Evolutionary conservation across 1,139 yeast genomes (phyloP).

Genomic region (Hyphopichia burtonii): DNA sequence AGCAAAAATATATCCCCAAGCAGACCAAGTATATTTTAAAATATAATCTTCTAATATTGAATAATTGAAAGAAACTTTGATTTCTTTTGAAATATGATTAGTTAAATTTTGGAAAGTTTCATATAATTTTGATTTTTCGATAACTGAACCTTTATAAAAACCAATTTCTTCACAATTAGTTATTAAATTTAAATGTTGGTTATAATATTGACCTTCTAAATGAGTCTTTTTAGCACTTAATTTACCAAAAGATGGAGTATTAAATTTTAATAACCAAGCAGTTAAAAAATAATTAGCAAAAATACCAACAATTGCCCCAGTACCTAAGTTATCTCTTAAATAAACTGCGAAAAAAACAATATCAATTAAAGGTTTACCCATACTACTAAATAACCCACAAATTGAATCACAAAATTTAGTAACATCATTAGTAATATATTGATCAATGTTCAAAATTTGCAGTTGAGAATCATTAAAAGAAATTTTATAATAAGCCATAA

Average conservation of each 20-base stretch:
- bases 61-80: conserved; percentile 55
- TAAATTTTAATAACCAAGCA: conserved; percentile 68
- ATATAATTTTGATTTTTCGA: conserved; percentile 69
- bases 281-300: conserved; percentile 79
- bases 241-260: conserved; percentile 86
- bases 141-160: conserved; percentile 85
- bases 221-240: conserved; percentile 71
- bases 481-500: conserved; percentile 79
- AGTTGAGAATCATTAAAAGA: conserved; percentile 45
- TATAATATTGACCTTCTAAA: conserved; percentile 87
- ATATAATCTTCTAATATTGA: conserved; percentile 82
- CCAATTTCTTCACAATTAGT: conserved; percentile 93
- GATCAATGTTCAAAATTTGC: conserved; percentile 57
- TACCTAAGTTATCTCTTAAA: conserved; percentile 80
- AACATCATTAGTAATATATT: conserved; percentile 83
- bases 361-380: conserved; percentile 92
- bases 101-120: conserved; percentile 58
- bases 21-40: conserved; percentile 92
- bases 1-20: conserved; percentile 86
- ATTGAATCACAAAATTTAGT: conserved; percentile 80
- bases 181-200: conserved; percentile 80
- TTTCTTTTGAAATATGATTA: conserved; percentile 45
- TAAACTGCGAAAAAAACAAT: conserved; percentile 84
- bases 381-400: conserved; percentile 78
- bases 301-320: conserved; percentile 79